Percentiles rank a stretch among this genome's conserved stretches.
These are phyloP conservation scores for Balakata baccata DNA, from an alignment of 345 rosid genomes.

Conservation along the genomic window DNA sequence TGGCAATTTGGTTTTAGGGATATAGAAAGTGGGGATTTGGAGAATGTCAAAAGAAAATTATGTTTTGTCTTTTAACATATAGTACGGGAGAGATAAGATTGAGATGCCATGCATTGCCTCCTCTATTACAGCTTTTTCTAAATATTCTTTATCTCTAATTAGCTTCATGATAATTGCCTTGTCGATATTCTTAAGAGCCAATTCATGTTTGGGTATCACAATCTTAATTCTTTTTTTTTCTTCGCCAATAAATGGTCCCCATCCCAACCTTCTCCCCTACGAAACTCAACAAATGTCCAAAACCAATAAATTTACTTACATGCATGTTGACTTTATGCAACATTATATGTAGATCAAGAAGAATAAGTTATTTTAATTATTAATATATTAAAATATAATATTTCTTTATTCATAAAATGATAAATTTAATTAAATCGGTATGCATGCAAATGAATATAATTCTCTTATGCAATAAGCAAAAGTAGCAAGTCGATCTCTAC, in stretches of 20 bases:
- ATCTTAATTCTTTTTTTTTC: not conserved
- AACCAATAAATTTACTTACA: not conserved
- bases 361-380: too few species aligned
- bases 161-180: constrained; percentile 8
- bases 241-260: not conserved
- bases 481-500: too few species aligned
- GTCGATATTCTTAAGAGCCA: constrained; percentile 20
- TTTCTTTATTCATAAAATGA: too few species aligned
- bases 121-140: not conserved
- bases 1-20: not conserved
- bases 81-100: constrained; percentile 10
- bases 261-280: not conserved
- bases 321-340: not conserved
- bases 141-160: not conserved
- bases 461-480: not conserved
- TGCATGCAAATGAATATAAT: too few species aligned
- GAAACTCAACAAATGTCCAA: not conserved
- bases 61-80: not conserved
- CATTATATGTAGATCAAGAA: too few species aligned
- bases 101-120: constrained; percentile 5
- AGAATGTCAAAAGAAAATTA: constrained; percentile 15
- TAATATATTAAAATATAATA: too few species aligned
- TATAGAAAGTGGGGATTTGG: constrained; percentile 12
- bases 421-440: not conserved
- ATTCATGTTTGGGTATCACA: not conserved